phyloP scores from a whole-genome alignment of 208 protist genomes.

The Leishmania guyanensis region DNA sequence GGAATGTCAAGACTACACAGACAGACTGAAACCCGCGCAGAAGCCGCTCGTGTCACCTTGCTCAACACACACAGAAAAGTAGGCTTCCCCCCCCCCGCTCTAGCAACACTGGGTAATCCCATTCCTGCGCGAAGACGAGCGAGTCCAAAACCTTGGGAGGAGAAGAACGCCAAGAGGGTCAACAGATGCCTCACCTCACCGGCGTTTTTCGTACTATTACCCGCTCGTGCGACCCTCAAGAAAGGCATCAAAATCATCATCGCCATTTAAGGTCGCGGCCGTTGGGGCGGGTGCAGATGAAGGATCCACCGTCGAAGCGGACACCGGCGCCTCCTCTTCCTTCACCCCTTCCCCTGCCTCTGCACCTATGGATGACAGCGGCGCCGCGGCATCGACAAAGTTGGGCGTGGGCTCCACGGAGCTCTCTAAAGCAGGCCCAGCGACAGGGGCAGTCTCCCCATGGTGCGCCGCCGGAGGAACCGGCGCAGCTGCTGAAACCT shows the following conservation, averaged over 20 bases:
- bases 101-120: neutral
- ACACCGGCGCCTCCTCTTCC: neutral
- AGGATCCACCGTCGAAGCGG: too few relatives aligned
- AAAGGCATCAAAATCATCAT: constrained; percentile 84
- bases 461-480: neutral
- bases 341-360: neutral
- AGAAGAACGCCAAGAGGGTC: neutral
- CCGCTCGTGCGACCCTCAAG: constrained; percentile 36
- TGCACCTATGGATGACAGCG: neutral
- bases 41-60: neutral
- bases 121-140: neutral
- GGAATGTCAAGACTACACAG: neutral
- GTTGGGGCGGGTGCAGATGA: neutral
- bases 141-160: neutral
- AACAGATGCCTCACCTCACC: neutral
- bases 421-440: neutral
- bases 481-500: neutral
- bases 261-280: constrained; percentile 21
- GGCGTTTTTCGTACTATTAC: neutral
- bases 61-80: neutral
- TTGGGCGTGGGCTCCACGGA: neutral
- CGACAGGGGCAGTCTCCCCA: neutral
- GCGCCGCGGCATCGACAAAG: neutral
- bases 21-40: neutral
- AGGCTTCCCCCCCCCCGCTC: neutral